Evolutionary conservation across 169 alveolate species (phyloP).

Genomic region (Cyclospora cayetanensis): DNA sequence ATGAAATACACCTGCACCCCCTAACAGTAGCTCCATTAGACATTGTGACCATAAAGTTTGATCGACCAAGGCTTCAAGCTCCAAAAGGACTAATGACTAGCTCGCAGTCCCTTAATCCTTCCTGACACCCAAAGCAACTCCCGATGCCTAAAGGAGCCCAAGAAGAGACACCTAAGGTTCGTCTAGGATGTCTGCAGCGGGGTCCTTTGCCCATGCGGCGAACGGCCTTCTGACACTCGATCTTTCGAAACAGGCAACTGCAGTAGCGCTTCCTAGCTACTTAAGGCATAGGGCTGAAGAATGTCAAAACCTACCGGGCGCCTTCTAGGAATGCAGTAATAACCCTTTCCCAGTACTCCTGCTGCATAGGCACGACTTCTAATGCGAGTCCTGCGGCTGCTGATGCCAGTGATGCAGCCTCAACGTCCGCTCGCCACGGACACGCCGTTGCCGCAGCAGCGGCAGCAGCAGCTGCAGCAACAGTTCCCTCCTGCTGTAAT

Average conservation of each 20-base stretch:
- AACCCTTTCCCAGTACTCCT: conserved; percentile 75
- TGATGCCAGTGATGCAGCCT: conserved; percentile 64
- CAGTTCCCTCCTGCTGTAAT: neutral
- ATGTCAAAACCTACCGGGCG: conserved; percentile 21
- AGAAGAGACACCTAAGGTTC: too few species aligned
- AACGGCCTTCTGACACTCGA: too few species aligned
- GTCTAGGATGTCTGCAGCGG: neutral
- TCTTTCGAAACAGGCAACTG: neutral
- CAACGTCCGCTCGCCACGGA: conserved; percentile 76
- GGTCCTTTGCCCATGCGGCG: too few species aligned
- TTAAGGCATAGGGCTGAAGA: neutral
- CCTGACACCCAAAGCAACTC: too few species aligned
- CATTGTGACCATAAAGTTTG: too few species aligned
- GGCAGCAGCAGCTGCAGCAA: conserved; percentile 17
- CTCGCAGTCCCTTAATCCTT: too few species aligned
- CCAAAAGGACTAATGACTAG: too few species aligned
- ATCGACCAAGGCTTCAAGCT: too few species aligned
- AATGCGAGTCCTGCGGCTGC: conserved; percentile 73
- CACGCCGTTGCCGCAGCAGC: conserved; percentile 68
- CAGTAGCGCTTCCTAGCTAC: neutral
- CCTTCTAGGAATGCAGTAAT: conserved; percentile 57
- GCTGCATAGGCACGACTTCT: conserved; percentile 79
- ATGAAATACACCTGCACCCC: too few species aligned
- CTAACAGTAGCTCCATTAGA: too few species aligned
- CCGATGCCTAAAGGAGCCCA: too few species aligned